Base-by-base conservation (phyloP, 768 basidiomycete species). In the Daedalea quercina region DNA sequence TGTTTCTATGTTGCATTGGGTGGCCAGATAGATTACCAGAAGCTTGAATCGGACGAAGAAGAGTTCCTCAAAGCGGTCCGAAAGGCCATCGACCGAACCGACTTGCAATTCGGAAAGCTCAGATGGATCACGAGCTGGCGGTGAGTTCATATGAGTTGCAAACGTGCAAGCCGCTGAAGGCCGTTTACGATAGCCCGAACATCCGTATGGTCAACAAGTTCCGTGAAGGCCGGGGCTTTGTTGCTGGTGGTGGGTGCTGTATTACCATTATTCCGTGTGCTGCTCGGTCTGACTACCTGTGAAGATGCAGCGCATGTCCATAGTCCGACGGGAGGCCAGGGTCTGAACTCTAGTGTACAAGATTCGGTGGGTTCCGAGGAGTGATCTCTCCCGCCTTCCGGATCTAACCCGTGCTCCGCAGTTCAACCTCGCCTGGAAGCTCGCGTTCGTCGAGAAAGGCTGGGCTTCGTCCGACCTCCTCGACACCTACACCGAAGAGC, bases 251-350 rank as follows among this genome's bases (percentile, higher is more conserved):
- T 75, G 45, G 1, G 67, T 44, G 11, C 17, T 42, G 7, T 15
- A 35, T 9, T 11, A 11, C 24, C 9, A 34, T 3, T n/a, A 3
- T 26, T 47, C n/a, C 15, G 3, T 13, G 15, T n/a, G 12, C 9
- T 28, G n/a, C 3, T 33, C 31, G 20, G 8, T 8, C 15, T 24
- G 15, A 35, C n/a, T 26, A 26, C 8, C 33, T 22, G 9, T n/a
- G 33, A 15, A 80, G 79, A 80, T 54, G 72, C 75, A 24, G 77
- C 75, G 0, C 80, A 80, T 53, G 65, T 71, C 22, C 76, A 77
- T 51, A 69, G 69, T 25, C 74, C 73, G 15, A 66, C 67, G 3
- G 76, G 76, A n/a, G 76, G 69, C 0, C 75, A 74, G 50, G 67
- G 48, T 20, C n/a, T 67, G 23, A 69, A 69, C 53, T 58, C 61